Base-by-base conservation (phyloP, 345 rosid genomes). In the Physaria fendleri region DNA sequence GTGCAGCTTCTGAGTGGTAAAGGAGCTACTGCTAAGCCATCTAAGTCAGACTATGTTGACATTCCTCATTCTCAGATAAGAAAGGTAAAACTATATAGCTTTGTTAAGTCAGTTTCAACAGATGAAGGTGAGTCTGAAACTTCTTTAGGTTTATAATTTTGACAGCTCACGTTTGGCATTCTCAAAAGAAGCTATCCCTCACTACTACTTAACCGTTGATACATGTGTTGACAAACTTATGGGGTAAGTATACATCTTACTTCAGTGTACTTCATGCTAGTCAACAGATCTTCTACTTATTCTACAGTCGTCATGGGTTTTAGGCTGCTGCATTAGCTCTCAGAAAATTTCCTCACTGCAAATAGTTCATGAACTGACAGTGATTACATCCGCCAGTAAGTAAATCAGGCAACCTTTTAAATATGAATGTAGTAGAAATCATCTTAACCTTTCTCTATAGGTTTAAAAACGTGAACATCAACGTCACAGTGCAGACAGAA, bases 271-370 rank as follows among this genome's bases (percentile, higher is more conserved):
- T n/a, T n/a, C n/a, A n/a, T n/a, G n/a, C n/a, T n/a, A n/a, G n/a
- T n/a, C n/a, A n/a, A n/a, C n/a, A n/a, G n/a, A n/a, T n/a, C n/a
- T n/a, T n/a, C n/a, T n/a, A n/a, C n/a, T n/a, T n/a, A n/a, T n/a
- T n/a, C n/a, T n/a, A n/a, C n/a, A n/a, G n/a, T n/a, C n/a, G n/a
- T n/a, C n/a, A n/a, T n/a, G n/a, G n/a, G n/a, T n/a, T n/a, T n/a
- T n/a, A n/a, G 97, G 97, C 97, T 78, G 97, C 95, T 69, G 99
- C 99, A 33, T 71, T 90, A 81, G 96, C 99, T 62, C 85, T 94
- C 8, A 77, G 78, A 14, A 90, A 84, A 79, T 85, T 87, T 76
- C 99, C 99, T 65, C 95, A 79, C 66, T 90, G 99, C 81, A 94
- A n/a, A 90, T 65, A 85, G 97, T 73, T 94, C 97, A 65, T 94